Evolutionary conservation across 2,329 filamentous ascomycete genomes (phyloP), one percentile per base, ranked within the genome.

Genomic region (Aspergillus phoenicis): DNA sequence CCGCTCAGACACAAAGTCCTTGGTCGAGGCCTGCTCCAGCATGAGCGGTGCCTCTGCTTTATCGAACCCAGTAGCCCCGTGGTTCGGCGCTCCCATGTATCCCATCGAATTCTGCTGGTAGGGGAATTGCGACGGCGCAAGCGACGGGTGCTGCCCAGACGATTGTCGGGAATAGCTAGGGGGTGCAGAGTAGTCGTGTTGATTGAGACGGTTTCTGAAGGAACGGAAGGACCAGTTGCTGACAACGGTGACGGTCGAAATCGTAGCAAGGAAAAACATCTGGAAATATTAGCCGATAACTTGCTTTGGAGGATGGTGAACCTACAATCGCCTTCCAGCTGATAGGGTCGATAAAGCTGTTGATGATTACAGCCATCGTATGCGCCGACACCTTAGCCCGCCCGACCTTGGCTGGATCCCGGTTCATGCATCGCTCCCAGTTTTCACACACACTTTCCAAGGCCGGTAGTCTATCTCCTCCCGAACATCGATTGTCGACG

Each of bases 351-450:
- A 96, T 89, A 75, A 98, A 97, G 70, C 90, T 89, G 74, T 98
- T 97, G 76, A 98, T 89, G 43, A 99, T 96, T 71, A 92, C 87
- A 0, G 94, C 94, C 72, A 97, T 90, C 26, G 93, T 95, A 71
- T 91, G 89, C 5, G 92, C 93, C 17, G 90, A 91, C 41, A 97
- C 87, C 70, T 89, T 89, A 45, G 94, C 89, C 39, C 89, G 84
- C 66, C 91, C 93, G 59, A 97, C 87, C 59, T 87, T 87, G 48
- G 88, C 83, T 0, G 93, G 89, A 70, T 97, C 91, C 66, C 89
- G 87, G 66, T 89, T 87, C 91, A 97, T 97, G 77, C 95, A 98
- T 33, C 86, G 82, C 65, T 89, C 87, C 94, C 94, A 98, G 63
- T 89, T 85, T 36, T 87, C 85, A 74, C 95, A 99, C 4, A 89